Conservation (phyloP, 2,329 filamentous ascomycete species). For the Camillea tinctor region DNA sequence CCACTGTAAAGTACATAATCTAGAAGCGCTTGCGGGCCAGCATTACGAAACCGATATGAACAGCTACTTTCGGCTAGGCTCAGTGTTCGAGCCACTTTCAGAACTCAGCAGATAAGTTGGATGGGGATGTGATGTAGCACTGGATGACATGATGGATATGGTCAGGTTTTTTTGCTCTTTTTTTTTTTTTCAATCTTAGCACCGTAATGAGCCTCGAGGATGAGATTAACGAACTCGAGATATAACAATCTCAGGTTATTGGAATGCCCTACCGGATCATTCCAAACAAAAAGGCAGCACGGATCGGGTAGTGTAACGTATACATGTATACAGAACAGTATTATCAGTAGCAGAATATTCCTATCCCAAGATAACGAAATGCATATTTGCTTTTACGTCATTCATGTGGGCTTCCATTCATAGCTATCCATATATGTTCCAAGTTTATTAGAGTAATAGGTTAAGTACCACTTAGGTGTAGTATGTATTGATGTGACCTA, state of each 20-base stretch:
- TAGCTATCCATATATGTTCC: too few species aligned
- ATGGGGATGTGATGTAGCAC: background rate
- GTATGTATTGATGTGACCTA: too few species aligned
- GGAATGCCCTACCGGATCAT: background rate
- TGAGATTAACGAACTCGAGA: slow-evolving; percentile 2
- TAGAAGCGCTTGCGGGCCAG: slow-evolving; percentile 1
- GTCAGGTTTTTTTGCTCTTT: background rate
- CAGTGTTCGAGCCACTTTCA: background rate
- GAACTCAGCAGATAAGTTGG: background rate
- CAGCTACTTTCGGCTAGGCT: background rate
- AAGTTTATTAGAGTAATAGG: too few species aligned
- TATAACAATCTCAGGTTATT: background rate
- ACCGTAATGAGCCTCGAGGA: slow-evolving; percentile 7
- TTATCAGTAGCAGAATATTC: slow-evolving; percentile 8
- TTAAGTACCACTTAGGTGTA: too few species aligned
- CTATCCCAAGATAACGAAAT: background rate
- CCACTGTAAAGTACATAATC: background rate
- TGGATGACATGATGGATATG: background rate
- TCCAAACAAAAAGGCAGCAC: slow-evolving; percentile 1
- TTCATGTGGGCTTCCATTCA: too few species aligned
- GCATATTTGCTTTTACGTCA: background rate
- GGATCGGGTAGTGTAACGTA: slow-evolving; percentile 13
- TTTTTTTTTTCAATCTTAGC: slow-evolving; percentile 4
- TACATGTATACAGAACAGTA: slow-evolving; percentile 22
- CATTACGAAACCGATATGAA: background rate